Base-by-base conservation (phyloP, 2,329 filamentous ascomycete genomes). In the Sporothrix dimorphospora region DNA sequence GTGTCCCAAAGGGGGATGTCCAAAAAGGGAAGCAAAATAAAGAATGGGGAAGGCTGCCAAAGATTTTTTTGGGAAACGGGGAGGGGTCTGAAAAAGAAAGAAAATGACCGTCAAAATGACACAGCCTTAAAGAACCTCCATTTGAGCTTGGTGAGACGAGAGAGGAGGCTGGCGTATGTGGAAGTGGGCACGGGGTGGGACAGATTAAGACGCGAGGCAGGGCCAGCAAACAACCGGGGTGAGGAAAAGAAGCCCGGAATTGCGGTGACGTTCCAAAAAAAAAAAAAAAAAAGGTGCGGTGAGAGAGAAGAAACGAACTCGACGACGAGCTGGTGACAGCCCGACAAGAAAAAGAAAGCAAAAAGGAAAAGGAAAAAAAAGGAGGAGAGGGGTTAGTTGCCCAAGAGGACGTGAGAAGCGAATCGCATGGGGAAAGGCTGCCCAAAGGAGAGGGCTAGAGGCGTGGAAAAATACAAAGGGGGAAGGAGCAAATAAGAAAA, bases 381-480 rank as follows among this genome's bases (percentile, higher is more conserved):
- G 24, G 42, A 67, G 16, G 59, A 72, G 68, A 68, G 65, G 70
- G 72, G 71, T 74, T 47, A 61, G 70, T 69, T 65, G 70, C 71
- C 73, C 69, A 72, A 61, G 47, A 24, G 51, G 51, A 55, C 30
- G 53, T 55, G 63, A 63, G 59, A 63, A 70, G 27, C 27, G n/a
- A 70, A 24, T 34, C 59, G 59, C 38, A 63, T 45, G 38, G 59
- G 55, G 65, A 66, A 69, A 71, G 71, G 71, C 71, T 72, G 71
- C 73, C 73, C 63, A 51, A 61, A 65, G 68, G 14, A 40, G 24
- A 49, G 34, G 66, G 24, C 51, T 69, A 69, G 66, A 61, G 49
- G 14, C 30, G 66, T 69, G 66, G 30, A 69, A 47, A 69, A 21
- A 34, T 34, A 69, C 63, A 70, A 63, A 70, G 69, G 30, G 27